Percentiles rank a stretch among this genome's conserved stretches.
Conservation (phyloP, 225 moss, liverwort and hornwort species). For the Pseudisothecium myosuroides region DNA sequence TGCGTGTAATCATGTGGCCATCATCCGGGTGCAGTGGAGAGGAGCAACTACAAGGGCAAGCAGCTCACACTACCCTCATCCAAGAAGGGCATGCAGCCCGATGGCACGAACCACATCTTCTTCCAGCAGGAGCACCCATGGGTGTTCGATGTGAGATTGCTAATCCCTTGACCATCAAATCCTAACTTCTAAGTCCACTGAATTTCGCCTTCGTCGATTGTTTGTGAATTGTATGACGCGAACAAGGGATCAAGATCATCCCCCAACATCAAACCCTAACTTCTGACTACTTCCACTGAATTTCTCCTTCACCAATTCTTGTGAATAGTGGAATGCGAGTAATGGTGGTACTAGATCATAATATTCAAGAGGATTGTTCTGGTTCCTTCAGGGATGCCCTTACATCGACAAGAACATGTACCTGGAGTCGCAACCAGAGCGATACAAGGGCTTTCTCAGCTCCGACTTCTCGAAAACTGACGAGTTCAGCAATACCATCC, state of each 20-base stretch:
- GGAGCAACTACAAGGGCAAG: conserved; percentile 80
- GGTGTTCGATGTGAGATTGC: conserved; percentile 68
- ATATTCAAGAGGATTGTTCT: neutral
- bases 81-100: conserved; percentile 77
- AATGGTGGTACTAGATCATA: neutral
- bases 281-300: neutral
- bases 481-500: conserved; percentile 40
- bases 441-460: conserved; percentile 84
- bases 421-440: conserved; percentile 61
- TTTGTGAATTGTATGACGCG: neutral
- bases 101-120: conserved; percentile 78
- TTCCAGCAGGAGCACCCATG: conserved; percentile 96
- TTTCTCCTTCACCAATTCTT: neutral
- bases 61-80: conserved; percentile 72
- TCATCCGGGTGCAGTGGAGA: conserved; percentile 35
- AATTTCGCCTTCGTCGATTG: neutral
- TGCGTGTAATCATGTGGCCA: neutral
- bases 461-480: conserved; percentile 79
- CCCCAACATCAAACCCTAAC: neutral
- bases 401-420: conserved; percentile 86
- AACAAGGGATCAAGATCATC: neutral
- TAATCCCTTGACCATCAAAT: neutral
- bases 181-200: neutral
- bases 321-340: neutral
- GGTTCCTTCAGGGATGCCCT: conserved; percentile 54